phyloP scores from a whole-genome alignment of 768 basidiomycete species.

The Pleurotus djamor region DNA sequence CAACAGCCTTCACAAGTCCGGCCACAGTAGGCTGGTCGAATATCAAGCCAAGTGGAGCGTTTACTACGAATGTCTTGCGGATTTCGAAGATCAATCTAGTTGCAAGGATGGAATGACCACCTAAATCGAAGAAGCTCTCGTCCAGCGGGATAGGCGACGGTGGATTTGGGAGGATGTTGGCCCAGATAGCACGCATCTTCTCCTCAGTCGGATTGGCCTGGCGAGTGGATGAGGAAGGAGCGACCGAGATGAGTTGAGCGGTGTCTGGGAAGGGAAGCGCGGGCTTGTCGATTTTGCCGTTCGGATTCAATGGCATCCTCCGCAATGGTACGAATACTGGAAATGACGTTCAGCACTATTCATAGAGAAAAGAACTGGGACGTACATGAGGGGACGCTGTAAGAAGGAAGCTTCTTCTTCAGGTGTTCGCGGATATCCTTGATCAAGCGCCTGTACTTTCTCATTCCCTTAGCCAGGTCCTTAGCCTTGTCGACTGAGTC shows the following conservation, averaged over 20 bases:
- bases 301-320: constrained; percentile 97
- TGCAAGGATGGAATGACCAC: constrained; percentile 97
- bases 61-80: constrained; percentile 85
- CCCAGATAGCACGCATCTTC: constrained; percentile 85
- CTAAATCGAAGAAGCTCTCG: constrained; percentile 97
- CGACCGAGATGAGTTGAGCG: constrained; percentile 52
- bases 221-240: constrained; percentile 27
- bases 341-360: not conserved
- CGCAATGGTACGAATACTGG: constrained; percentile 93
- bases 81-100: constrained; percentile 97
- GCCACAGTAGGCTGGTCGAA: constrained; percentile 88
- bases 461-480: constrained; percentile 72
- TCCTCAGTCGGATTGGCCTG: constrained; percentile 69
- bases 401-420: constrained; percentile 94
- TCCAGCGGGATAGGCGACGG: constrained; percentile 79
- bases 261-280: constrained; percentile 99
- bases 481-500: constrained; percentile 28
- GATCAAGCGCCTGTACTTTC: constrained; percentile 83
- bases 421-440: constrained; percentile 93
- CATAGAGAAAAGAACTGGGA: constrained; percentile 12
- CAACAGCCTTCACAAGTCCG: constrained; percentile 75
- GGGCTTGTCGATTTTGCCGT: constrained; percentile 99
- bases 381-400: constrained; percentile 89
- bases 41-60: constrained; percentile 88
- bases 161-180: constrained; percentile 73